Evolutionary conservation across 148 eudicot genomes (phyloP).

Genomic region (Camellia lanceoleosa): DNA sequence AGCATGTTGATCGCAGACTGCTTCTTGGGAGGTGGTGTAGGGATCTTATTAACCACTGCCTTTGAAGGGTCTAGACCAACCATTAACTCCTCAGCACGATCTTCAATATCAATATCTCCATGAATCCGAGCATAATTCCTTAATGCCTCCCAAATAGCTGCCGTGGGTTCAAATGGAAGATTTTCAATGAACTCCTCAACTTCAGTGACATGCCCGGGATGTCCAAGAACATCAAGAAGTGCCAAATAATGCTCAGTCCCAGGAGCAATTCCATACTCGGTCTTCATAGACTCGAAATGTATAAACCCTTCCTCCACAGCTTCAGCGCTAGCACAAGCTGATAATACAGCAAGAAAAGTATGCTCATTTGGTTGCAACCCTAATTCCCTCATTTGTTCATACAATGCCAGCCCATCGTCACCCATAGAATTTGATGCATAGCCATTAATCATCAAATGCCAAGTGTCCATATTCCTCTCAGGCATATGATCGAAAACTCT

Average conservation of each 20-base stretch:
- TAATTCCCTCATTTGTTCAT: conserved; percentile 47
- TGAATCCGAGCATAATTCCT: conserved; percentile 80
- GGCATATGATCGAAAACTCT: conserved; percentile 69
- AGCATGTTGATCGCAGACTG: conserved; percentile 64
- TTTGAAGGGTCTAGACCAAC: conserved; percentile 67
- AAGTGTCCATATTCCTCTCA: conserved; percentile 44
- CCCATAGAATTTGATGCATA: conserved; percentile 49
- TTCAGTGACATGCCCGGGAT: conserved; percentile 70
- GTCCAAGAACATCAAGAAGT: conserved; percentile 68
- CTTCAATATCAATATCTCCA: conserved; percentile 90
- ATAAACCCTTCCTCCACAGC: conserved; percentile 81
- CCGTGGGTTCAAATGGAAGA: conserved; percentile 59
- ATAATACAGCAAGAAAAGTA: conserved; percentile 66
- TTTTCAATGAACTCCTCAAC: conserved; percentile 62
- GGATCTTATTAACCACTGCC: conserved; percentile 53
- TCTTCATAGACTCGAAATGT: conserved; percentile 65
- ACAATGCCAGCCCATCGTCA: conserved; percentile 49
- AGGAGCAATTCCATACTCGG: conserved; percentile 65
- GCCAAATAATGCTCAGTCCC: conserved; percentile 68
- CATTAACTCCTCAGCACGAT: conserved; percentile 65
- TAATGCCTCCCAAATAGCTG: conserved; percentile 70
- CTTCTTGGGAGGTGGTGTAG: conserved; percentile 80
- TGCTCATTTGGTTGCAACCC: conserved; percentile 55
- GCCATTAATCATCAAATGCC: conserved; percentile 55
- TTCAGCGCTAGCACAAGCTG: conserved; percentile 81